Base-by-base conservation (phyloP, 352 stramenopile genomes). In the Phytopythium mirpurense region DNA sequence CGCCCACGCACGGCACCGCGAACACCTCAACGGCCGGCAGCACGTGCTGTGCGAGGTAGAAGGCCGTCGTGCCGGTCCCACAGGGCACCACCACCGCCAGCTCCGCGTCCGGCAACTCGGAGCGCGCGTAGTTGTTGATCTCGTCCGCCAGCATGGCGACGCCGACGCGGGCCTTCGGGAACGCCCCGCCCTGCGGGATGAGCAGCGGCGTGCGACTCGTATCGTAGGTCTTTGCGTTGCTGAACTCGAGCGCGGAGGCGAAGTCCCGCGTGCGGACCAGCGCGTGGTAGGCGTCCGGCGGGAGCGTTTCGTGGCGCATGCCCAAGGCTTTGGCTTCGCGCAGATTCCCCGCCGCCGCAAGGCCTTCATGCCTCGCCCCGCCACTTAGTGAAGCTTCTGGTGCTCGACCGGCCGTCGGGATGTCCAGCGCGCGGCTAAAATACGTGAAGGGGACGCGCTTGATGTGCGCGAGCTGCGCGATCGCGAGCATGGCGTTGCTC, bases 401-500 rank as follows among this genome's bases (percentile, higher is more conserved):
- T n/a, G 40, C 23, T 31, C 19, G 10, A 26, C 18, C 19, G 6
- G 48, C 40, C 36, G 69, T n/a, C 16, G 5, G 12, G 27, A 65
- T 29, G 6, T 32, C 47, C 21, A 89, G 34, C 7, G 57, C 55
- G 24, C 80, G 75, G 60, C 73, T 88, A 40, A 93, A 92, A 52
- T 95, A 95, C n/a, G 78, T 90, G 65, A 95, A 95, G 15, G 84
- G 82, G 23, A 89, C 69, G 36, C 43, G 46, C 63, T 80, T 82
- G n/a, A 62, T 62, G 43, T 86, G 65, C n/a, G 84, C 80, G 32
- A 95, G 50, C 58, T 95, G 84, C 8, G 84, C 84, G 48, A 95
- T 68, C 11, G 84, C 82, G 37, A 93, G 58, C 84, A 95, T 95
- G 35, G 84, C 84, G 52, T 95, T 95, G 59, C 84, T 95, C 57